A percentile compares a stretch with the other conserved stretches of the same genome.
These are phyloP conservation scores for Flaveria trinervia DNA, from an alignment of 129 eudicot species.

Conservation along the genomic window DNA sequence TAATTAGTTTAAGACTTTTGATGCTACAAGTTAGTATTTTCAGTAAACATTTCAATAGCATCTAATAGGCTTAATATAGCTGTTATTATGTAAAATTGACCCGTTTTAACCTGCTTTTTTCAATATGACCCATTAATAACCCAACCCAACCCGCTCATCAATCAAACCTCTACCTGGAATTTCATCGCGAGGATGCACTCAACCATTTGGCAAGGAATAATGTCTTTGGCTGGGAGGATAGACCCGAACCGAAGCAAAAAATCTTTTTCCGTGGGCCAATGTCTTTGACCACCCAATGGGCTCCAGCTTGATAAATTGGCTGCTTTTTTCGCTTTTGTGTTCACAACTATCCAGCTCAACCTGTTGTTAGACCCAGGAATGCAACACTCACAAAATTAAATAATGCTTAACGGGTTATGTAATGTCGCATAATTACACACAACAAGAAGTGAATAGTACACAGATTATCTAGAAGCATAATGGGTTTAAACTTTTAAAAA, in stretches of 20 bases:
- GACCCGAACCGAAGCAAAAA: conserved; percentile 86
- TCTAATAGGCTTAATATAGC: background rate
- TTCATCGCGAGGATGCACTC: conserved; percentile 77
- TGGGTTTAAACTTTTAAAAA: too few relatives aligned
- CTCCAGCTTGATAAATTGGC: conserved; percentile 91
- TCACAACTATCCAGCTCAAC: conserved; percentile 91
- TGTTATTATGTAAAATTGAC: background rate
- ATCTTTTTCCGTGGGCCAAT: conserved; percentile 91
- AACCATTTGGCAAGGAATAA: conserved; percentile 78
- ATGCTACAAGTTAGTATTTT: background rate
- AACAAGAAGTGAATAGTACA: background rate
- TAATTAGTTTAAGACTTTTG: background rate
- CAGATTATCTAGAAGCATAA: too few relatives aligned
- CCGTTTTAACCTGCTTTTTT: background rate
- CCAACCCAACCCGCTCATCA: background rate
- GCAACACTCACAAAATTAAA: background rate
- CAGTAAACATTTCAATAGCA: background rate
- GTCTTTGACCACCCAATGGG: conserved; percentile 83
- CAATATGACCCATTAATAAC: background rate
- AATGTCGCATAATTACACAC: background rate
- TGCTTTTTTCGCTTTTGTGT: conserved; percentile 68
- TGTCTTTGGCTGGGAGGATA: conserved; percentile 80
- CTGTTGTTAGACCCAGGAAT: conserved; percentile 6
- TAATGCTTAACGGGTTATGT: background rate
- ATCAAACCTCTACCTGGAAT: conserved; percentile 38